Evolutionary conservation across 768 basidiomycete genomes (phyloP).

Genomic region (Tremella mesenterica): DNA sequence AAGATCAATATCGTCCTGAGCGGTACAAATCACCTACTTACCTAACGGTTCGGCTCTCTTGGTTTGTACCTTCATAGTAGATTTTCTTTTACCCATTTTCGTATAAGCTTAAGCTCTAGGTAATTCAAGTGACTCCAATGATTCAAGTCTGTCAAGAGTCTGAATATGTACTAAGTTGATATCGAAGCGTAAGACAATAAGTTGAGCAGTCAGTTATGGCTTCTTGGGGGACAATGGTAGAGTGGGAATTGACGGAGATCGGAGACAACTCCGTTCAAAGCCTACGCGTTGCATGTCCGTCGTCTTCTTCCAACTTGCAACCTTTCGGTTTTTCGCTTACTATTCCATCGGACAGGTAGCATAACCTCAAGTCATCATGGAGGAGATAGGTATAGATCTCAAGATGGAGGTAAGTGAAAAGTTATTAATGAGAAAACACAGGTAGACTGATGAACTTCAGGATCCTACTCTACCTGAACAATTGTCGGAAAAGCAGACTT

Average conservation of each 20-base stretch:
- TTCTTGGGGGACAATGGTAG: too few species aligned
- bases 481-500: constrained; percentile 76
- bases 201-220: too few species aligned
- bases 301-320: background rate
- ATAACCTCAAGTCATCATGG: constrained; percentile 52
- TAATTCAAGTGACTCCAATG: too few species aligned
- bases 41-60: constrained; percentile 8
- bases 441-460: constrained; percentile 47
- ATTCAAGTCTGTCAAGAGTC: too few species aligned
- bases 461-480: constrained; percentile 85
- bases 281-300: background rate
- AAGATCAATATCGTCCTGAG: background rate
- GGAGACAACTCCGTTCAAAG: background rate
- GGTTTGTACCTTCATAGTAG: constrained; percentile 36
- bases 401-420: constrained; percentile 64
- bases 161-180: too few species aligned
- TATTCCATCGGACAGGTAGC: background rate
- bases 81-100: constrained; percentile 45
- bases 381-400: constrained; percentile 79
- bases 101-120: too few species aligned
- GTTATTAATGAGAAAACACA: too few species aligned
- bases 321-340: background rate
- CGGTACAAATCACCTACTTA: background rate
- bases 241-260: too few species aligned
- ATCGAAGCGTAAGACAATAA: too few species aligned